phyloP scores from a whole-genome alignment of 176 grass and related monocot species.

The Triticum aestivum region DNA sequence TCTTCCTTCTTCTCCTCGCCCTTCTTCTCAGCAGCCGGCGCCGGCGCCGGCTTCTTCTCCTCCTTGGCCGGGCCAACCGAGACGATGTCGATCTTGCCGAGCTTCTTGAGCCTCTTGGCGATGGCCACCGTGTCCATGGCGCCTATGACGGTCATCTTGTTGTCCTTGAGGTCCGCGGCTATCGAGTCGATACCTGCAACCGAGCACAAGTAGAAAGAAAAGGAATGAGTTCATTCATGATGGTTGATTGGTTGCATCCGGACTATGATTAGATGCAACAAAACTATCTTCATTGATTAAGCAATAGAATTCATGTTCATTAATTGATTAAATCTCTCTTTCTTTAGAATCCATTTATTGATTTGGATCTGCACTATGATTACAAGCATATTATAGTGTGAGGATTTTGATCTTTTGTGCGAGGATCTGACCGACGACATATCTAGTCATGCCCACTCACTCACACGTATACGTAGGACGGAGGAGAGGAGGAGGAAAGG shows the following conservation, averaged over 20 bases:
- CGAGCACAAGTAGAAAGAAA: neutral
- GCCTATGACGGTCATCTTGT: conserved; percentile 83
- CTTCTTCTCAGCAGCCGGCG: neutral
- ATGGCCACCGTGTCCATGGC: conserved; percentile 79
- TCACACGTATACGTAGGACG: neutral
- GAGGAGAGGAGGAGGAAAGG: too few relatives aligned
- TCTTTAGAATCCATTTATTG: too few relatives aligned
- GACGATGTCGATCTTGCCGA: conserved; percentile 76
- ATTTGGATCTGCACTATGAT: too few relatives aligned
- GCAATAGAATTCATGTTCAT: too few relatives aligned
- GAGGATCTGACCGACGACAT: neutral
- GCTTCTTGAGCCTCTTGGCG: conserved; percentile 80
- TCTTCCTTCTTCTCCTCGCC: conserved; percentile 44
- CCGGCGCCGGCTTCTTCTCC: conserved; percentile 55
- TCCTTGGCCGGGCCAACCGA: conserved; percentile 83
- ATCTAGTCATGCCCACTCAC: too few relatives aligned
- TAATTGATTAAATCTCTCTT: too few relatives aligned
- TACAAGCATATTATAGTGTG: neutral
- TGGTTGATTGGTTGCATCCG: neutral
- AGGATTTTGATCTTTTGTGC: neutral
- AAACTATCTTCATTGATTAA: neutral
- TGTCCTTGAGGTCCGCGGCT: conserved; percentile 70
- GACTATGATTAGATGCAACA: neutral
- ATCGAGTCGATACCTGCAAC: conserved; percentile 78
- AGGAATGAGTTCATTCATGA: too few relatives aligned